phyloP scores from a whole-genome alignment of 2,329 filamentous ascomycete genomes.

The Aspergillus ibericus region DNA sequence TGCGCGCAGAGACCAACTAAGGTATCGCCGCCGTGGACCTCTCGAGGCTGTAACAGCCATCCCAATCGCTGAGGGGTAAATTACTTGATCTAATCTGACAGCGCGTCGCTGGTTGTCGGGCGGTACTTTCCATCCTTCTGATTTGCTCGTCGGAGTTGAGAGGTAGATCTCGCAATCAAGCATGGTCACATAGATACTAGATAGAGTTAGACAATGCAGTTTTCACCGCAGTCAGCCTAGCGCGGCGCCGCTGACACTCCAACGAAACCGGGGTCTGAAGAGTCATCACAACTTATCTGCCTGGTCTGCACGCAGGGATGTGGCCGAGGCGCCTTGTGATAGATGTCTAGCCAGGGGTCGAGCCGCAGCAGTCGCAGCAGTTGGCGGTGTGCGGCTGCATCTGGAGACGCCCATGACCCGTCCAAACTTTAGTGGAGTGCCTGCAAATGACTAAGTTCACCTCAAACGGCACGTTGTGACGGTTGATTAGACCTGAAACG shows the following conservation, averaged over 20 bases:
- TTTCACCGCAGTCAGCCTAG: background rate
- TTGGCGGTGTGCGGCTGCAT: background rate
- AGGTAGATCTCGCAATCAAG: background rate
- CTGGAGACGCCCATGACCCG: background rate
- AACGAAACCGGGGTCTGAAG: background rate
- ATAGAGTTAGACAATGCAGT: background rate
- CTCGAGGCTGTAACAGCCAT: conserved; percentile 17
- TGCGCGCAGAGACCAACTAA: conserved; percentile 20
- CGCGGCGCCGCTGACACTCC: background rate
- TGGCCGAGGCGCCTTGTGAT: background rate
- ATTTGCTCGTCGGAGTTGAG: background rate
- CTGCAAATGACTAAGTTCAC: background rate
- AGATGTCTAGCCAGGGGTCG: background rate
- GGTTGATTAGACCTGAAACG: background rate
- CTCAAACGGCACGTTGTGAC: background rate
- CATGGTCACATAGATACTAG: background rate
- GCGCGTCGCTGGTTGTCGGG: conserved; percentile 13
- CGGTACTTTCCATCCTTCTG: background rate
- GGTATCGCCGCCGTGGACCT: conserved; percentile 22
- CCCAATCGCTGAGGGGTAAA: conserved; percentile 47
- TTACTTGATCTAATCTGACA: conserved; percentile 66
- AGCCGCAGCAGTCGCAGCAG: background rate
- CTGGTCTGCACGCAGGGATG: background rate
- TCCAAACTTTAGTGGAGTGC: background rate
- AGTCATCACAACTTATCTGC: background rate